Percentiles rank a stretch among this genome's conserved stretches.
These are phyloP conservation scores for Spongiforma sp. DNA, from an alignment of 1,284 basidiomycete genomes.

Conservation along the genomic window DNA sequence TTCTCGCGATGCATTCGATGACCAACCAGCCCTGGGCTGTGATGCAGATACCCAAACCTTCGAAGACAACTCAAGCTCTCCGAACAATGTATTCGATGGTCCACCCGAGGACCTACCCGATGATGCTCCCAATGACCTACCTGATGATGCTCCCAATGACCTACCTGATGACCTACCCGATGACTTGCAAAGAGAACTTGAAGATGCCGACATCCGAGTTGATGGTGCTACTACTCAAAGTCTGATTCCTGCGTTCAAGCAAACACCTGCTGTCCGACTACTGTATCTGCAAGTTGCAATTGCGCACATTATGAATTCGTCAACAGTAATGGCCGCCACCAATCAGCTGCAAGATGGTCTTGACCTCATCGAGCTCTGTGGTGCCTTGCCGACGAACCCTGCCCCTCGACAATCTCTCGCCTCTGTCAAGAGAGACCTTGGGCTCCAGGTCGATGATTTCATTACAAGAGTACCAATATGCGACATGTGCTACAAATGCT, in stretches of 20 bases:
- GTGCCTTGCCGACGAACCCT: neutral
- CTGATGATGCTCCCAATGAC: neutral
- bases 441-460: neutral
- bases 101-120: neutral
- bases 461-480: neutral
- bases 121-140: neutral
- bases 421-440: neutral
- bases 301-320: neutral
- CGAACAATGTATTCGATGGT: no score
- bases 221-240: neutral
- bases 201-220: no score
- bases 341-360: neutral
- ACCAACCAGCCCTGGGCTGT: no score
- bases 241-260: neutral
- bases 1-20: no score
- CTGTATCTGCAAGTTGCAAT: neutral
- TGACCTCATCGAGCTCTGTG: neutral
- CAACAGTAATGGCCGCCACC: neutral
- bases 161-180: neutral
- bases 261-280: neutral
- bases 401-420: neutral
- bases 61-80: no score
- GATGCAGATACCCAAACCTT: no score
- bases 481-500: neutral
- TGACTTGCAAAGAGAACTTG: neutral